Evolutionary conservation across 139 green algal species (phyloP), one percentile per base, ranked within the genome.

Genomic region (Chlamydomonas asymmetrica): DNA sequence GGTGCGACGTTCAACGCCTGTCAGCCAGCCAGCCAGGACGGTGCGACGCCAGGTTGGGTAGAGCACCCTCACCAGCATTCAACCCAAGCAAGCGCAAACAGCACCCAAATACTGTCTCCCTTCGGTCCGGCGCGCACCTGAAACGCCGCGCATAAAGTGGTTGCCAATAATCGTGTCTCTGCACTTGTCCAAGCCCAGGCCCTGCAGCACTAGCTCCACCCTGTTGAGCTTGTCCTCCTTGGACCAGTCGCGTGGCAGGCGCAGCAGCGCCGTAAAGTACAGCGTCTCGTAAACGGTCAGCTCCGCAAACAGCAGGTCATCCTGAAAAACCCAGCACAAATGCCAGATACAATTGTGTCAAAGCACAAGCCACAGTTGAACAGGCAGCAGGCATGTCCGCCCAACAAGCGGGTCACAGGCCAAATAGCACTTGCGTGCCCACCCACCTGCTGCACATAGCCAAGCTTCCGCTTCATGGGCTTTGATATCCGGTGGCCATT

Each of bases 131-230:
- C n/a, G n/a, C n/a, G n/a, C n/a, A n/a, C n/a, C n/a, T n/a, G 41
- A 71, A 16, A 85, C 80, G 2, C 80, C 80, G 23, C 80, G 64
- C 80, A 85, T 85, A 56, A 75, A 66, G 45, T 76, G 63, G 39
- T 74, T 77, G 38, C 80, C 79, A 54, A 99, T 94, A 73, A 98
- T 94, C 43, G 96, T 98, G 83, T 97, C 78, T 10, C 80, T 72
- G 78, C 93, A 97, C 43, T 87, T 88, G 10, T 64, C 35, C 45
- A 98, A 76, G 2, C 90, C 90, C 43, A 97, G 86, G 0, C 87
- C 85, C 3, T 48, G 35, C 50, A 97, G 84, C 45, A 97, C 92
- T 18, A 71, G 74, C 20, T 93, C 80, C 27, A 97, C 90, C 31
- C 92, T 84, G 8, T 79, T 76, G 54, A 79, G 54, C 72, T 95